These are phyloP conservation scores for Myxozyma nipponensis DNA, from an alignment of 805 yeast genomes.

Conservation along the genomic window DNA sequence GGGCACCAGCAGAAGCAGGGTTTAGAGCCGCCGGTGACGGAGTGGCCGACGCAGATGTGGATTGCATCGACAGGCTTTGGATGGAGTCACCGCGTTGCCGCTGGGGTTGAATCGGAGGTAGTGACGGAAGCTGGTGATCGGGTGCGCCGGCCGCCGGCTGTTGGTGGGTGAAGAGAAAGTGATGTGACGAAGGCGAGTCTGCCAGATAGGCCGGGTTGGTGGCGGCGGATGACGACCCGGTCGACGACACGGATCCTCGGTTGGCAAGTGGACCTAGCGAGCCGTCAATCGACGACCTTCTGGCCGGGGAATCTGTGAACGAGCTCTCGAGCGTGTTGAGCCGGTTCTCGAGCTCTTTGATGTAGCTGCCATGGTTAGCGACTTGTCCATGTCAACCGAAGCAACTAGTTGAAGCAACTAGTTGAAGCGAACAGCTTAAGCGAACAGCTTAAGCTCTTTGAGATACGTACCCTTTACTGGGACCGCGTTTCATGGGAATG, in stretches of 20 bases:
- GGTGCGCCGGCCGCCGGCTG: constrained; percentile 7
- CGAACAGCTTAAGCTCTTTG: neutral
- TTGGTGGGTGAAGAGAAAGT: constrained; percentile 5
- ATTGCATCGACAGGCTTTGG: constrained; percentile 9
- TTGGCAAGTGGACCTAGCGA: constrained; percentile 1
- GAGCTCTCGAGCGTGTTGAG: constrained; percentile 29
- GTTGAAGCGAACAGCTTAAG: too few relatives aligned
- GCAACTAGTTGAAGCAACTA: too few relatives aligned
- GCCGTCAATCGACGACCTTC: constrained; percentile 3
- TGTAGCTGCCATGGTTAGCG: constrained; percentile 11
- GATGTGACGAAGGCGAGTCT: constrained; percentile 19
- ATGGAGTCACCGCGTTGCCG: constrained; percentile 13
- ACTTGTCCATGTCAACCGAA: neutral
- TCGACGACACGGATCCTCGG: constrained; percentile 9
- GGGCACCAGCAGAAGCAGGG: constrained; percentile 4
- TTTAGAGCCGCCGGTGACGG: constrained; percentile 1
- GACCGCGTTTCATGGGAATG: constrained; percentile 60
- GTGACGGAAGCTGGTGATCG: constrained; percentile 9
- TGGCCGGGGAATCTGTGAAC: constrained; percentile 9
- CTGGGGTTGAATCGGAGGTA: constrained; percentile 6
- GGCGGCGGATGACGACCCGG: constrained; percentile 14
- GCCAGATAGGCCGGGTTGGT: constrained; percentile 8
- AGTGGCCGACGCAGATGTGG: constrained; percentile 2
- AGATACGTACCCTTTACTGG: constrained; percentile 48
- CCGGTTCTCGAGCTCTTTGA: constrained; percentile 32